These are phyloP conservation scores for Heliosperma pusillum DNA, from an alignment of 148 eudicot species.

Conservation along the genomic window DNA sequence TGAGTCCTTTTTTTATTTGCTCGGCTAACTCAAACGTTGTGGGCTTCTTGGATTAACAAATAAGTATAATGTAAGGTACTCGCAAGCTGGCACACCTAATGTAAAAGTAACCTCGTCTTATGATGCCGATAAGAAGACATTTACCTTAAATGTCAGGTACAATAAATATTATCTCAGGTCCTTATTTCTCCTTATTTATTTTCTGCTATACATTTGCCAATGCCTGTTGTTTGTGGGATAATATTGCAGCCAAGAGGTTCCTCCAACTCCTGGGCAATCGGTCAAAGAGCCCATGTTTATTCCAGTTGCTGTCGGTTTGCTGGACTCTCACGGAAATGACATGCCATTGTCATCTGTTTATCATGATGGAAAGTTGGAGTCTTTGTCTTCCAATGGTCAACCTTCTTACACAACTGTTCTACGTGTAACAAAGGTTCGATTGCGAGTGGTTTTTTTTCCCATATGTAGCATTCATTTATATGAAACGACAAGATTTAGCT, in stretches of 20 bases:
- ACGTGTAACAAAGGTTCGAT: conserved; percentile 75
- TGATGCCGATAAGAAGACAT: conserved; percentile 64
- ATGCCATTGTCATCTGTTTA: conserved; percentile 69
- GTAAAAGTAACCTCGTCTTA: conserved; percentile 76
- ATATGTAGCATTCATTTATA: too few relatives aligned
- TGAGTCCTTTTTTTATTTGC: conserved; percentile 21
- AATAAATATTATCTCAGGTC: neutral
- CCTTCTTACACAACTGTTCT: conserved; percentile 67
- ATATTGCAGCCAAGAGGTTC: conserved; percentile 77
- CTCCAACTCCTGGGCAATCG: conserved; percentile 86
- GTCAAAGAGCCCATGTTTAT: conserved; percentile 96
- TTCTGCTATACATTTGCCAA: conserved; percentile 8
- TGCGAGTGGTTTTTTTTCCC: conserved; percentile 17
- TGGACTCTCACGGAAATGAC: conserved; percentile 81
- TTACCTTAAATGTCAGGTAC: conserved; percentile 79
- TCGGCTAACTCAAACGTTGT: neutral
- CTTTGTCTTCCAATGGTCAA: conserved; percentile 39
- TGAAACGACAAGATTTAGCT: too few relatives aligned
- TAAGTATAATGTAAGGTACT: conserved; percentile 56
- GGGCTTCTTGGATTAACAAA: conserved; percentile 12
- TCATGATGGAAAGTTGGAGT: conserved; percentile 71
- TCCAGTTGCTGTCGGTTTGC: conserved; percentile 79
- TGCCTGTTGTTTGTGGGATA: conserved; percentile 1
- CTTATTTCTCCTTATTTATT: neutral
- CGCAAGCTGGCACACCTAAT: conserved; percentile 95